Evolutionary conservation across 441 rosid genomes (phyloP), one percentile per base, ranked within the genome.

Genomic region (Mallotus repandus): DNA sequence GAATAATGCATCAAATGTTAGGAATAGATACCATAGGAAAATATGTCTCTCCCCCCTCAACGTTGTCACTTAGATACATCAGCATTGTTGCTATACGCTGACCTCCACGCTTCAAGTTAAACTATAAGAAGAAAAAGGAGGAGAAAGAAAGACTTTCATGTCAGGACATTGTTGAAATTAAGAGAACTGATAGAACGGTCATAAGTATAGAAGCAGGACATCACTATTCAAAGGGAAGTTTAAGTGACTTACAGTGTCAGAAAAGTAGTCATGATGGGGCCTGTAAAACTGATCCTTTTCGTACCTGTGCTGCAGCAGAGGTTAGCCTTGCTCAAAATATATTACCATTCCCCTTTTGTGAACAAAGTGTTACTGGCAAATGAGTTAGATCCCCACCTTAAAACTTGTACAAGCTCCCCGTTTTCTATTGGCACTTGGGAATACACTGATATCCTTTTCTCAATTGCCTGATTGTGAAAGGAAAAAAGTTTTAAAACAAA

Each of bases 1-100:
- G 35, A 29, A 45, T 41, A 38, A 63, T 48, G 59, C 43, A 63
- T 68, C 35, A 9, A 69, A 18, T 59, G 45, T 55, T 13, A 1
- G 54, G 3, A 59, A 43, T 55, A 70, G 56, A 63, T 88, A 95
- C 99, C 98, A 79, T 68, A 62, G 98, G 99, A 77, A 95, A 95
- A 82, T 89, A 89, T 59, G 99, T 95, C 85, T 95, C 99, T 81
- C 99, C 99, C 68, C 98, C 99, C 80, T 95, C 93, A 41, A 93
- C 97, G 63, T 84, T 84, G 75, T 90, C 92, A 32, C 88, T 95
- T 70, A 95, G 78, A 83, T 95, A 93, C 97, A 95, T 92, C 60
- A 95, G 93, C 90, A 93, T 80, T 41, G 99, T 95, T 70, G 98
- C 98, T 66, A 95, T 70, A 22, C 95, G 88, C 77, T 95, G 99